phyloP scores from a whole-genome alignment of 2,329 filamentous ascomycete genomes.

The Aureobasidium zeae region DNA sequence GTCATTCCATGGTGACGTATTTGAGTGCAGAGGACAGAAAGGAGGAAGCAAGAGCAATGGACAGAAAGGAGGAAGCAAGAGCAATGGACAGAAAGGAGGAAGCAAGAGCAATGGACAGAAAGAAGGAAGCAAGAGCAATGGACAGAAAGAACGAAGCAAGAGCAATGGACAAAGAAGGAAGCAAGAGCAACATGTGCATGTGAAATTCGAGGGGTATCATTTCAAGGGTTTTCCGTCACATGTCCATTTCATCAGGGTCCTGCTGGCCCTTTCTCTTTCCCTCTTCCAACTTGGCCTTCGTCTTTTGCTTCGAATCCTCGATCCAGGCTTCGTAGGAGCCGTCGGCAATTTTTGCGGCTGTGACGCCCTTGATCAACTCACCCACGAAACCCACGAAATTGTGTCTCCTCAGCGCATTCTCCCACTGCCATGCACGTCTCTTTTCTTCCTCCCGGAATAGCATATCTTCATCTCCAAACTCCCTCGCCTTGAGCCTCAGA shows the following conservation, averaged over 20 bases:
- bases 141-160: too few species aligned
- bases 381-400: constrained; percentile 96
- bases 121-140: too few species aligned
- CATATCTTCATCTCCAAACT: constrained; percentile 73
- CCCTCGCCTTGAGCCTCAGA: constrained; percentile 62
- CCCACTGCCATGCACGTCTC: constrained; percentile 80
- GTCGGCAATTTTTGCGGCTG: constrained; percentile 60
- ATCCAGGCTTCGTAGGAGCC: constrained; percentile 65
- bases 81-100: too few species aligned
- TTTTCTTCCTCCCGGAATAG: constrained; percentile 74
- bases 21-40: too few species aligned
- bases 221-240: constrained; percentile 17
- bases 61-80: too few species aligned
- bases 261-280: constrained; percentile 32
- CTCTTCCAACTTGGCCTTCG: constrained; percentile 41
- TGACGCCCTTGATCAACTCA: constrained; percentile 79
- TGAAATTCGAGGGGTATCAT: too few species aligned
- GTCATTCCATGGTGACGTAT: too few species aligned
- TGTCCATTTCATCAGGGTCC: constrained; percentile 32
- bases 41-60: too few species aligned
- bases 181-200: too few species aligned
- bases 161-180: too few species aligned
- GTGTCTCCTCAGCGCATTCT: constrained; percentile 83
- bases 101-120: too few species aligned
- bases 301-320: constrained; percentile 54